These are phyloP conservation scores for Eremothecium sinecaudum DNA, from an alignment of 1,139 yeast species.

Conservation along the genomic window DNA sequence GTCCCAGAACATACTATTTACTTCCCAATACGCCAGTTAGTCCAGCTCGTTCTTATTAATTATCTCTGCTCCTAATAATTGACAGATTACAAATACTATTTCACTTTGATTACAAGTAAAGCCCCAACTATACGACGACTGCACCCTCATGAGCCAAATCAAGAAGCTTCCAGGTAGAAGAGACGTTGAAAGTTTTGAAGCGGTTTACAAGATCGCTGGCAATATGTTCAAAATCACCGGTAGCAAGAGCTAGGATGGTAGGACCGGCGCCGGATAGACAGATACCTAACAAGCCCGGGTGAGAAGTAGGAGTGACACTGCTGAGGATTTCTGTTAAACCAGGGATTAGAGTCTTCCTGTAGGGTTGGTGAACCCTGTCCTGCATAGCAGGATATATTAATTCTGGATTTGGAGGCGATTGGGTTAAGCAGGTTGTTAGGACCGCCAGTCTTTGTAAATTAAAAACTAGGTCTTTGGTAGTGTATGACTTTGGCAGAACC, in stretches of 20 bases:
- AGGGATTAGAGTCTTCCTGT: conserved; percentile 82
- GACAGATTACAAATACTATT: too few species aligned
- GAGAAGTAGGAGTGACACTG: conserved; percentile 72
- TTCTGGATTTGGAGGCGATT: conserved; percentile 70
- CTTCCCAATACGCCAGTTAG: too few species aligned
- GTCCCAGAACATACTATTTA: too few species aligned
- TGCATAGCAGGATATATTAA: conserved; percentile 92
- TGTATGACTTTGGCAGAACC: conserved; percentile 73
- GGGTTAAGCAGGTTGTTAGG: conserved; percentile 72
- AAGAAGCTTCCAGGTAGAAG: conserved; percentile 72
- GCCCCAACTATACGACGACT: conserved; percentile 32
- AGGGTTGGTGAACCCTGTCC: conserved; percentile 93
- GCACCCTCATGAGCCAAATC: conserved; percentile 90
- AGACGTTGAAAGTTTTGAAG: conserved; percentile 56
- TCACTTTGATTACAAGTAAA: too few species aligned
- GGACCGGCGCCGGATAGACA: conserved; percentile 98
- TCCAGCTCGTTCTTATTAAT: too few species aligned
- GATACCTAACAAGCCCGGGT: conserved; percentile 82
- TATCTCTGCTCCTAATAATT: too few species aligned
- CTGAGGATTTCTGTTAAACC: conserved; percentile 75
- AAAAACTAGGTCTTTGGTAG: conserved; percentile 78
- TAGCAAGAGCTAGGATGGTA: conserved; percentile 87
- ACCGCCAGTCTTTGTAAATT: conserved; percentile 74
- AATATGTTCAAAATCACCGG: conserved; percentile 75
- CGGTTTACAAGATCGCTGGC: conserved; percentile 65